These are phyloP conservation scores for Nitzschia sp. DNA, from an alignment of 108 stramenopile species.

Conservation along the genomic window DNA sequence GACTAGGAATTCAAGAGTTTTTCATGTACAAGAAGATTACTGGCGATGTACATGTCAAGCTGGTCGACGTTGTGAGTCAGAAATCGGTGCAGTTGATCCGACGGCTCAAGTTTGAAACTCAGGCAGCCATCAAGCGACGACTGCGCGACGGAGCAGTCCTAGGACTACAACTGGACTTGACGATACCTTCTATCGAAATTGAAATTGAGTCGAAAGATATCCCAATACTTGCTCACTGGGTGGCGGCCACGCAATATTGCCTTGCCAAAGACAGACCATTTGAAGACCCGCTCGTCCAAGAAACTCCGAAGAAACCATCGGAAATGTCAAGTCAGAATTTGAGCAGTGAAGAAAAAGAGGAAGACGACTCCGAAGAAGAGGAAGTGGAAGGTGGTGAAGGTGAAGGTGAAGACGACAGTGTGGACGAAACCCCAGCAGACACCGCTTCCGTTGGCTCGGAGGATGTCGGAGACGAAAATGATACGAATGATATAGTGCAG, in stretches of 20 bases:
- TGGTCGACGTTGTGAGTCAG: not conserved
- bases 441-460: slow-evolving; percentile 14
- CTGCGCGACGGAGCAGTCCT: slow-evolving; percentile 66
- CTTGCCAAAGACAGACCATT: slow-evolving; percentile 71
- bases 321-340: not conserved
- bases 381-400: not conserved
- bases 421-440: not conserved
- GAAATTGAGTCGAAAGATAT: slow-evolving; percentile 37
- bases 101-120: slow-evolving; percentile 48
- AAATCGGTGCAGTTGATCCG: not conserved
- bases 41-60: slow-evolving; percentile 32
- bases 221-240: slow-evolving; percentile 33
- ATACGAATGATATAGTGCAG: slow-evolving; percentile 33
- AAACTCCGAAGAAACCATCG: not conserved
- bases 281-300: slow-evolving; percentile 63
- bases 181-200: slow-evolving; percentile 53
- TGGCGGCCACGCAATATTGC: slow-evolving; percentile 48
- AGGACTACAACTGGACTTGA: slow-evolving; percentile 64
- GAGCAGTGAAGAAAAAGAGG: not conserved
- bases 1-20: slow-evolving; percentile 38
- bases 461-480: slow-evolving; percentile 25
- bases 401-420: not conserved
- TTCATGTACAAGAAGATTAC: slow-evolving; percentile 66
- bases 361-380: slow-evolving; percentile 3
- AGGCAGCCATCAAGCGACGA: slow-evolving; percentile 60